A percentile compares a stretch with the other conserved stretches of the same genome.
These are phyloP conservation scores for Hygrophoropsis aurantiaca DNA, from an alignment of 768 basidiomycete genomes.

Conservation along the genomic window DNA sequence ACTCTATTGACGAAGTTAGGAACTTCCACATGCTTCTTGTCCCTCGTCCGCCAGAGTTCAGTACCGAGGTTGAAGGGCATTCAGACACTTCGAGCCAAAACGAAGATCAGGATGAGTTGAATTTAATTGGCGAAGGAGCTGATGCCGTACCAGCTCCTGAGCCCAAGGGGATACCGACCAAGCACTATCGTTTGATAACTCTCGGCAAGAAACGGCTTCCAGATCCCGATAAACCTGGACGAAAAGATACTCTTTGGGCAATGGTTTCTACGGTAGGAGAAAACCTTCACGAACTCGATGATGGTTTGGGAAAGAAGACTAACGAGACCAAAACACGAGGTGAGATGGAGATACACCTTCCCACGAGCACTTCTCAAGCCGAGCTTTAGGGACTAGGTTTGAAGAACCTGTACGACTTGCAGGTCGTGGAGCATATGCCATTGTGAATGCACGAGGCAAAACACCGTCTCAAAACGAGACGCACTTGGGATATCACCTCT, in stretches of 20 bases:
- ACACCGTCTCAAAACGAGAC: constrained; percentile 48
- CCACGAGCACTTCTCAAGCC: background rate
- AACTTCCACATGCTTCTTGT: constrained; percentile 62
- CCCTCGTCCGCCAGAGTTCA: constrained; percentile 50
- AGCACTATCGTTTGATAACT: constrained; percentile 49
- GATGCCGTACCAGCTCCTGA: constrained; percentile 49
- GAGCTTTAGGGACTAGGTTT: constrained; percentile 45
- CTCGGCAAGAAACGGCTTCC: constrained; percentile 62
- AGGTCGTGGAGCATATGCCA: constrained; percentile 58
- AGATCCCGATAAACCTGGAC: constrained; percentile 40
- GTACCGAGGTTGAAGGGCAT: constrained; percentile 12
- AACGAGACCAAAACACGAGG: constrained; percentile 67
- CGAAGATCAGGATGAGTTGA: constrained; percentile 39
- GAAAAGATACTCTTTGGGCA: constrained; percentile 55
- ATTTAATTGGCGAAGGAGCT: constrained; percentile 41
- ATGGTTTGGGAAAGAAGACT: constrained; percentile 47
- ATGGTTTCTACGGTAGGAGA: constrained; percentile 50
- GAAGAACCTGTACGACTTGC: constrained; percentile 52
- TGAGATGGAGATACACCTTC: constrained; percentile 12
- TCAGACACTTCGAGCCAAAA: constrained; percentile 14
- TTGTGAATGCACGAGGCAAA: constrained; percentile 48
- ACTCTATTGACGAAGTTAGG: constrained; percentile 56
- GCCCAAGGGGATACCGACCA: constrained; percentile 31
- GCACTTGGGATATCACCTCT: constrained; percentile 59
- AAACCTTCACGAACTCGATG: constrained; percentile 46